These are phyloP conservation scores for Colletotrichum phormii DNA, from an alignment of 2,329 filamentous ascomycete genomes.

Conservation along the genomic window DNA sequence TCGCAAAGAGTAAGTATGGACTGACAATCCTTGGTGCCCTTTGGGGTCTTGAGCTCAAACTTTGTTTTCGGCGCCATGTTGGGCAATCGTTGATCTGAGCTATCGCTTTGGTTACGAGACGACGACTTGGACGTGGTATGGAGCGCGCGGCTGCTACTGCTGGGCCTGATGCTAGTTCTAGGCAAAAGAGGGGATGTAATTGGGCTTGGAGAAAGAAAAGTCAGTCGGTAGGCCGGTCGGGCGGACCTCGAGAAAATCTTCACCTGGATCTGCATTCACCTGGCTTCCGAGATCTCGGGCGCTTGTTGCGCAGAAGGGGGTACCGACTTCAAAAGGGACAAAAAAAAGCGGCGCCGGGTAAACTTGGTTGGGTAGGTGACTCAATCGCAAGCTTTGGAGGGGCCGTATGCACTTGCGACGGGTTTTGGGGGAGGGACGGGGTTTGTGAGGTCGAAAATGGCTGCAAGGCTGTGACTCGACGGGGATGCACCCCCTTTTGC, in stretches of 20 bases:
- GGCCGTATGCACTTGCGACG: conserved; percentile 31
- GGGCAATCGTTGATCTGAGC: conserved; percentile 25
- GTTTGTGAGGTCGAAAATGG: conserved; percentile 35
- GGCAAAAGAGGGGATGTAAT: conserved; percentile 33
- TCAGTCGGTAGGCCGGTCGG: conserved; percentile 37
- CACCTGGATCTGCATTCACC: conserved; percentile 37
- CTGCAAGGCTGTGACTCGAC: conserved; percentile 35
- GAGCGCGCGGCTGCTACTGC: conserved; percentile 20
- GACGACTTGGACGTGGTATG: conserved; percentile 14
- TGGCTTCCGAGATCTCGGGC: conserved; percentile 31
- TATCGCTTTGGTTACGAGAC: conserved; percentile 1
- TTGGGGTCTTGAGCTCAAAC: conserved; percentile 86
- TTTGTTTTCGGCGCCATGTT: conserved; percentile 57
- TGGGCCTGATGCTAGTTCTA: background rate
- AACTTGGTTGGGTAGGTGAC: conserved; percentile 31
- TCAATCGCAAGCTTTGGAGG: conserved; percentile 36
- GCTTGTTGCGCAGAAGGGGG: conserved; percentile 20
- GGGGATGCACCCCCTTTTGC: conserved; percentile 18
- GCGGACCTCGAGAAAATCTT: conserved; percentile 37
- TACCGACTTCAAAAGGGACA: conserved; percentile 21
- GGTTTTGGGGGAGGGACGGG: conserved; percentile 24
- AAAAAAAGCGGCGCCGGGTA: conserved; percentile 29
- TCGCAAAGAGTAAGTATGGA: conserved; percentile 32
- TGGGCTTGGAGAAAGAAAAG: conserved; percentile 35
- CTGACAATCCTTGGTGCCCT: conserved; percentile 87